Conservation (phyloP, 441 rosid species). For the Populus hybrid region DNA sequence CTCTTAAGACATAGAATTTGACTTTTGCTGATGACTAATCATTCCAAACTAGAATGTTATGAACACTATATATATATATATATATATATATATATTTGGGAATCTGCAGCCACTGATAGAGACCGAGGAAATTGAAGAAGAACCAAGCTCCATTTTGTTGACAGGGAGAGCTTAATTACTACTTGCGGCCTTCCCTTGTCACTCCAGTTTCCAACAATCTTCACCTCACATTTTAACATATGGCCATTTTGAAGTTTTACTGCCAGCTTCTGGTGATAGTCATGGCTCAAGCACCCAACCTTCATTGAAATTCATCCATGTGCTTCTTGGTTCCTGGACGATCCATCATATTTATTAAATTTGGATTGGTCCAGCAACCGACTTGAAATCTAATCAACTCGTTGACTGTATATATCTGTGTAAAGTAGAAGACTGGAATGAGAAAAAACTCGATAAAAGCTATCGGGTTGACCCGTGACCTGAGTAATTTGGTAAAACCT, state of each 20-base stretch:
- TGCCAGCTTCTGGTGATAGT: no score
- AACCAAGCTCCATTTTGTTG: not conserved
- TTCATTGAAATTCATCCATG: no score
- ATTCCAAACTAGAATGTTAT: not conserved
- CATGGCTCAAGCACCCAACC: no score
- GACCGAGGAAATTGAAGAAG: no score
- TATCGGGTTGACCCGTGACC: rapidly evolving
- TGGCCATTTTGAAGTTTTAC: not conserved
- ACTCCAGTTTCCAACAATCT: not conserved
- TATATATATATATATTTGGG: not conserved
- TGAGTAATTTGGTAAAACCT: no score
- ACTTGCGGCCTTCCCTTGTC: not conserved
- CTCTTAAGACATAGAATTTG: not conserved
- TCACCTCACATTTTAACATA: not conserved
- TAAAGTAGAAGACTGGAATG: rapidly evolving
- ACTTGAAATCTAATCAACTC: rapidly evolving
- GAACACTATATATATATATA: not conserved
- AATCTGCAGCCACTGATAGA: not conserved
- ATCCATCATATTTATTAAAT: no score
- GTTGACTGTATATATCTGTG: rapidly evolving
- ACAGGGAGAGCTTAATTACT: no score
- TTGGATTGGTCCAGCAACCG: rapidly evolving
- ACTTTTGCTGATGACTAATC: not conserved
- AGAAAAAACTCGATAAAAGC: rapidly evolving
- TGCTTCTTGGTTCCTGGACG: no score